Percentiles rank a stretch among this genome's conserved stretches.
Conservation (phyloP, 352 stramenopile genomes). For the Phytophthora pseudosyringae region DNA sequence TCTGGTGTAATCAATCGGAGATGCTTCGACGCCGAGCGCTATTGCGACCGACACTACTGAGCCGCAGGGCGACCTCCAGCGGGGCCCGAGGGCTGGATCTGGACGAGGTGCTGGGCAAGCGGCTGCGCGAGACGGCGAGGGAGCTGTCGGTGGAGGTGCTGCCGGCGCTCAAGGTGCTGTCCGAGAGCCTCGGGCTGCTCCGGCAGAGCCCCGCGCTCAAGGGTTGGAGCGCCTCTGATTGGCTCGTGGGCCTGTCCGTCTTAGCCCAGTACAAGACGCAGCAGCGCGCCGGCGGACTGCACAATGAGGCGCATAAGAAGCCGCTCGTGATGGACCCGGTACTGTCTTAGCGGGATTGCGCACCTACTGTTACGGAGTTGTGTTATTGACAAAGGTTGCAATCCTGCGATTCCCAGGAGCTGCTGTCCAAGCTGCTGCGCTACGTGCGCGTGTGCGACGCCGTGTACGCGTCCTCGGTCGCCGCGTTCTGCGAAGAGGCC, state of each 20-base stretch:
- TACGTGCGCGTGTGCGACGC: constrained; percentile 73
- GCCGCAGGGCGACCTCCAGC: constrained; percentile 10
- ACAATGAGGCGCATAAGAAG: constrained; percentile 38
- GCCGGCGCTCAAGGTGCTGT: constrained; percentile 75
- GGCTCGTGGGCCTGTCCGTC: constrained; percentile 82
- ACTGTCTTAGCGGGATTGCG: neutral
- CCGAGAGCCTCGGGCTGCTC: constrained; percentile 72
- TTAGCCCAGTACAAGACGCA: constrained; percentile 74
- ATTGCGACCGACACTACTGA: neutral
- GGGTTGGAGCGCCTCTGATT: constrained; percentile 80
- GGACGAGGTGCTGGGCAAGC: constrained; percentile 30
- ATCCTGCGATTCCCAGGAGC: constrained; percentile 6
- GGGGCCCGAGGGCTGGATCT: constrained; percentile 12
- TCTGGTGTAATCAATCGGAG: constrained; percentile 19
- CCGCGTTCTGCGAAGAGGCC: constrained; percentile 64
- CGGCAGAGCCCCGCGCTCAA: constrained; percentile 62
- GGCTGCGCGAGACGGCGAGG: constrained; percentile 38
- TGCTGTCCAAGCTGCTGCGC: constrained; percentile 45
- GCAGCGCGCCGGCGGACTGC: constrained; percentile 33
- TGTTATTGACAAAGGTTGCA: constrained; percentile 9
- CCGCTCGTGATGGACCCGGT: constrained; percentile 34
- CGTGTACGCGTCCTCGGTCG: constrained; percentile 65
- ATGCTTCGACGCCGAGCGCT: constrained; percentile 21
- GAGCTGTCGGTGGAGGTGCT: constrained; percentile 69
- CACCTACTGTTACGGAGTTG: neutral